Conservation (phyloP, 805 yeast species). For the Jamesozyma rosinii region DNA sequence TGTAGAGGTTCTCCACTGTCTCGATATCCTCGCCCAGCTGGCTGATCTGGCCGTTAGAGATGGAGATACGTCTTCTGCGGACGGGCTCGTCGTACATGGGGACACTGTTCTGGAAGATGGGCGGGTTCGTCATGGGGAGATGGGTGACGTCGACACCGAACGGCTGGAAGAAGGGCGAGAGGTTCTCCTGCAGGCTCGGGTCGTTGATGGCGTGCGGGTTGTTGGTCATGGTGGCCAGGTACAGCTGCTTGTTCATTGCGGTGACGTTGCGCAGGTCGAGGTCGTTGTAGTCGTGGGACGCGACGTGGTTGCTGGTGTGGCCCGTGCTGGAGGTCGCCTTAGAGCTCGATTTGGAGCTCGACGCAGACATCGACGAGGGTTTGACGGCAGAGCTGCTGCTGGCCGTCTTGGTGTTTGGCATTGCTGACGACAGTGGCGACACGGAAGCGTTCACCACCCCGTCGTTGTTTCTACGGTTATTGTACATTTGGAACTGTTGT, state of each 20-base stretch:
- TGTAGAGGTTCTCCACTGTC: conserved; percentile 32
- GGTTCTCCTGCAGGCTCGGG: conserved; percentile 29
- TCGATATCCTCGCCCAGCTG: conserved; percentile 45
- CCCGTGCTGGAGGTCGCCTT: background rate
- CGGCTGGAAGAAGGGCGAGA: conserved; percentile 37
- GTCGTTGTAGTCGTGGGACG: background rate
- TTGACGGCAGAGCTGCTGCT: background rate
- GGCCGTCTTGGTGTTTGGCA: background rate
- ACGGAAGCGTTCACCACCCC: background rate
- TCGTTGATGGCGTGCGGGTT: conserved; percentile 26
- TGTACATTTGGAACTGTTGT: background rate
- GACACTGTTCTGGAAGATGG: conserved; percentile 38
- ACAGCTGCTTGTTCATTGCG: conserved; percentile 9
- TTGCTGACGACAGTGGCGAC: conserved; percentile 4
- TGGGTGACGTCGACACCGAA: conserved; percentile 38
- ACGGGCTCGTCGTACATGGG: conserved; percentile 24
- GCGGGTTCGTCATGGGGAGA: conserved; percentile 39
- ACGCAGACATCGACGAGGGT: background rate
- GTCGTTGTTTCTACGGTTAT: conserved; percentile 1
- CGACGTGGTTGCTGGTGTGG: background rate
- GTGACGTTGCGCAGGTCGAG: conserved; percentile 1
- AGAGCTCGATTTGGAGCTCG: background rate
- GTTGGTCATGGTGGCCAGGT: conserved; percentile 11
- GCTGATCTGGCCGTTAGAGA: conserved; percentile 78
- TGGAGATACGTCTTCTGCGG: conserved; percentile 55